Conservation (phyloP, 108 stramenopile species). For the Epipyxis sp. region DNA sequence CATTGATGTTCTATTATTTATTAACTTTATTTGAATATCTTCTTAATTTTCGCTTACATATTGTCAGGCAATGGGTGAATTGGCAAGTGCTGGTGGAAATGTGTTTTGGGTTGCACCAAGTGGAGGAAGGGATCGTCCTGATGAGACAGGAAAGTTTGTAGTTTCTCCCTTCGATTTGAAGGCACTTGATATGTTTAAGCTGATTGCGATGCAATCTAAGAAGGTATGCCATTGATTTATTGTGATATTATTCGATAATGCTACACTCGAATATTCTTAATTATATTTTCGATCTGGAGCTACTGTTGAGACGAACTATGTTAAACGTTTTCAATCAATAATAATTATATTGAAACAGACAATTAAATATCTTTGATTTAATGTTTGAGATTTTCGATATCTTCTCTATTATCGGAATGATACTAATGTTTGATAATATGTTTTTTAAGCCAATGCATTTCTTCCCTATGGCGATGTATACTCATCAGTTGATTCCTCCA, state of each 20-base stretch:
- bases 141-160: slow-evolving; percentile 72
- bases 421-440: no score
- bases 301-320: no score
- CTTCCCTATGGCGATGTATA: slow-evolving; percentile 88
- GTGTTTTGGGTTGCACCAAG: slow-evolving; percentile 93
- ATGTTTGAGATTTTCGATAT: no score
- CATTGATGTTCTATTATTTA: slow-evolving; percentile 73
- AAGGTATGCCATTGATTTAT: no score
- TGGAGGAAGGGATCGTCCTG: slow-evolving; percentile 85
- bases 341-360: no score
- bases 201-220: slow-evolving; percentile 82
- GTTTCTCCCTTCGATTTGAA: slow-evolving; percentile 86
- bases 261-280: no score
- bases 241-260: no score
- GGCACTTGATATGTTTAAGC: slow-evolving; percentile 88
- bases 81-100: slow-evolving; percentile 63
- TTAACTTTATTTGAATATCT: slow-evolving; percentile 76
- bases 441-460: slow-evolving; percentile 69
- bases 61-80: slow-evolving; percentile 53
- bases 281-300: no score
- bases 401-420: no score
- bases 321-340: no score
- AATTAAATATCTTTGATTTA: no score
- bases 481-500: slow-evolving; percentile 87
- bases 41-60: slow-evolving; percentile 76